Base-by-base conservation (phyloP, 208 protist genomes). In the Trichomonas tenax region DNA sequence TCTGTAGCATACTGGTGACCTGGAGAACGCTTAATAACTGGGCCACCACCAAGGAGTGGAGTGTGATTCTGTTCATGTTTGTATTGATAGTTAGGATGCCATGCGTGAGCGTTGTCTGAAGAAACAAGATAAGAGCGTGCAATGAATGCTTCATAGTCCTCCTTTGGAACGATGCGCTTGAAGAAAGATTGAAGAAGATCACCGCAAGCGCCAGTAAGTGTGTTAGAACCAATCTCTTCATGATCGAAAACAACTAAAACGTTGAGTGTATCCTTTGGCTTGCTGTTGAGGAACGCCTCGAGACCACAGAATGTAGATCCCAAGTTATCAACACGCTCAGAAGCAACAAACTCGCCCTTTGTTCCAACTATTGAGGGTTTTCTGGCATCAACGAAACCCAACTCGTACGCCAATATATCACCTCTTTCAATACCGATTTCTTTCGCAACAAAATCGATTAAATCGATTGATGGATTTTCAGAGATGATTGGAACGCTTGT, bases 181-280 rank as follows among this genome's bases (percentile, higher is more conserved):
- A 90, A 11, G 41, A 48, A 23, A 1, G 36, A 23, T 34, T 17
- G 0, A 3, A 96, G 36, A 15, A 96, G 51, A 41, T 63, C 40
- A 15, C 36, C 8, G 23, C 9, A n/a, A 45, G 89, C 89, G 3
- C 89, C 89, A 72, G 31, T 40, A 17, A 26, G 48, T 2, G 89
- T 81, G 8, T 96, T 38, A 21, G 46, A 72, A 41, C 89, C 89
- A 41, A 96, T 40, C 72, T 96, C 89, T 72, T 96, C 89, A 96
- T 81, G 21, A 72, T 96, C 89, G 40, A 96, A 96, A 14, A 51
- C 45, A 81, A 17, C 15, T 31, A 72, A 96, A 45, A 96, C 15
- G 14, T 40, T 40, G 9, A 96, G 0, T 38, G 31, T 63, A 31
- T 96, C 38, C 2, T 51, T 72, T 51, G 46, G n/a, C 17, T 63